Base-by-base conservation (phyloP, 805 yeast genomes). In the Candida ortonii region DNA sequence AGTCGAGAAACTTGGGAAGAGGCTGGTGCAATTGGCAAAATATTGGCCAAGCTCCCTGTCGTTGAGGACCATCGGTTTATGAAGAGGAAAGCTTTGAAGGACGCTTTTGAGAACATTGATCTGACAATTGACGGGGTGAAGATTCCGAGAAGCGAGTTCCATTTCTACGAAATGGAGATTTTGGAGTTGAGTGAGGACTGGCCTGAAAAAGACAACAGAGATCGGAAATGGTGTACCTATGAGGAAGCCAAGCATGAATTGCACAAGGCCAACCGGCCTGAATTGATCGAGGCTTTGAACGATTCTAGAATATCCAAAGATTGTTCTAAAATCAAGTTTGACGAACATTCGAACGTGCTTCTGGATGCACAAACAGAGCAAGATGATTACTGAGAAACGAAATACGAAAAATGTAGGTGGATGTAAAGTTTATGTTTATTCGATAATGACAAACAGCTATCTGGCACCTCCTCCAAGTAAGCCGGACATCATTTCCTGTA, bases 1-100 rank as follows among this genome's bases (percentile, higher is more conserved):
- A 65, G 71, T 12, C 68, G 98, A 39, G 98, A 93, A 55, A 85
- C 95, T 0, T 93, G 98, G 98, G 98, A 93, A 59, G 98, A 93
- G 62, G 93, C 95, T 0, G 98, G 98, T 0, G 84, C 84, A 16
- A 73, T 71, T 22, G 96, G 97, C 6, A 62, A 56, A 12, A 68
- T 88, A 4, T 50, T 66, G 4, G 48, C 53, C 25, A 67, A 68
- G 39, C 62, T 90, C 25, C 94, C 90, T 0, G 65, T 73, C 1
- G 80, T 84, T 16, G 73, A 71, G 29, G 96, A 89, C 33, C 57
- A 52, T 20, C 34, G 65, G 13, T 59, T 53, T 34, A 36, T 45
- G 30, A 51, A 53, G 31, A 36, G 23, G 3, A 43, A 47, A 19
- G 35, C 37, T 7, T 47, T 47, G 11, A 37, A 41, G 8, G 43